These are phyloP conservation scores for Gossypium turneri DNA, from an alignment of 345 rosid species.

Conservation along the genomic window DNA sequence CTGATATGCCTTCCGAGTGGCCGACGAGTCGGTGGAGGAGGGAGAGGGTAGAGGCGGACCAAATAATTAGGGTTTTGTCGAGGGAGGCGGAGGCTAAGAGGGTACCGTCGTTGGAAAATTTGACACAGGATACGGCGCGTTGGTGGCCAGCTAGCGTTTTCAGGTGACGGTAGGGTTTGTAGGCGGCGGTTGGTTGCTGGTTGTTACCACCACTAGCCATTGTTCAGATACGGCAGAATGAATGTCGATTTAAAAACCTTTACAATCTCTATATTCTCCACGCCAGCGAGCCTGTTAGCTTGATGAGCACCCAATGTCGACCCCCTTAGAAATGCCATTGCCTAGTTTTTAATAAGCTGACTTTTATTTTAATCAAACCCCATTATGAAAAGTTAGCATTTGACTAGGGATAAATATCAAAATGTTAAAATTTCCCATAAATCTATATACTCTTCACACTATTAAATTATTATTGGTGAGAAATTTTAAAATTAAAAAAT, in stretches of 20 bases:
- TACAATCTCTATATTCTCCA: background rate
- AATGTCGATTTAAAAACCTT: background rate
- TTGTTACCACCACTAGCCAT: conserved; percentile 11
- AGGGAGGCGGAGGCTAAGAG: conserved; percentile 87
- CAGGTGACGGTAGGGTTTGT: conserved; percentile 57
- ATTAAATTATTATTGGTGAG: no score
- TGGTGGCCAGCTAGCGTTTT: conserved; percentile 62
- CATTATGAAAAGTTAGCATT: no score
- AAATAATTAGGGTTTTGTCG: conserved; percentile 73
- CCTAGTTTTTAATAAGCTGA: no score
- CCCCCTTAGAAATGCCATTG: no score
- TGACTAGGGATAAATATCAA: no score
- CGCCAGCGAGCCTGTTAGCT: background rate
- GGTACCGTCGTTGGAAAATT: conserved; percentile 82
- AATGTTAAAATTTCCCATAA: no score
- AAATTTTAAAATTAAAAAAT: no score
- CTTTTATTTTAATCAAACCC: no score
- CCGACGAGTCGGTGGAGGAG: background rate
- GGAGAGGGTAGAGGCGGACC: conserved; percentile 48
- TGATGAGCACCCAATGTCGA: background rate
- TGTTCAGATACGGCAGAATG: background rate
- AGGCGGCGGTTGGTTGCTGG: conserved; percentile 19
- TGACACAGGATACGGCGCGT: conserved; percentile 81
- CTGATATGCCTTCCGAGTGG: conserved; percentile 58
- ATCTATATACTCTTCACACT: no score